A percentile compares a stretch with the other conserved stretches of the same genome.
Conservation (phyloP, 495 filamentous ascomycete species). For the Daldinia loculata region DNA sequence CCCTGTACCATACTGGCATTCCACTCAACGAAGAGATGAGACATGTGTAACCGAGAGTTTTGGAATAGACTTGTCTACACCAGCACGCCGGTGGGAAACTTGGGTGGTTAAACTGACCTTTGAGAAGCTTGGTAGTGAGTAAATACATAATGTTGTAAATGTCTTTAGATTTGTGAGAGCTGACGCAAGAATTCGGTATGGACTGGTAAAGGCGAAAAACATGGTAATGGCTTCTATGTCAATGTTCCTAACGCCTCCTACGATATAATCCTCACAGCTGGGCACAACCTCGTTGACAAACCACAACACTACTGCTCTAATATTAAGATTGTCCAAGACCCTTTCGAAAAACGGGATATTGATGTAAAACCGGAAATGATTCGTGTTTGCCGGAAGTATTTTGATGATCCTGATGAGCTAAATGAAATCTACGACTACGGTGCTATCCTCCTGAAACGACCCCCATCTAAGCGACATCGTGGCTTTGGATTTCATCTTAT, state of each 20-base stretch:
- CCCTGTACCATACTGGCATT: not conserved
- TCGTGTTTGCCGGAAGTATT: conserved; percentile 26
- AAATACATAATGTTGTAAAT: not conserved
- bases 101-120: conserved; percentile 32
- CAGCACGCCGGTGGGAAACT: conserved; percentile 18
- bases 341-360: conserved; percentile 3
- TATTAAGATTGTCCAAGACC: conserved; percentile 21
- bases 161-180: not conserved
- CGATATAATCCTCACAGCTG: conserved; percentile 39
- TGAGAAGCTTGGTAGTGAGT: conserved; percentile 29
- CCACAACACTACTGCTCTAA: conserved; percentile 19
- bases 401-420: conserved; percentile 19
- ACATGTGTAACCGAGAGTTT: not conserved
- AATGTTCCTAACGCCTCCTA: conserved; percentile 44
- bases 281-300: conserved; percentile 34
- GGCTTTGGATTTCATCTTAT: conserved; percentile 31
- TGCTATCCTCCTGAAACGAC: conserved; percentile 23
- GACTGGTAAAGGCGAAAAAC: conserved; percentile 7
- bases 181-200: not conserved
- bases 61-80: conserved; percentile 10
- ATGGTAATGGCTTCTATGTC: conserved; percentile 46
- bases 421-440: conserved; percentile 34
- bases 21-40: not conserved
- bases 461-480: conserved; percentile 5
- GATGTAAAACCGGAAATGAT: conserved; percentile 19